Evolutionary conservation across 768 basidiomycete species (phyloP).

Genomic region (Mycena capillaripes): DNA sequence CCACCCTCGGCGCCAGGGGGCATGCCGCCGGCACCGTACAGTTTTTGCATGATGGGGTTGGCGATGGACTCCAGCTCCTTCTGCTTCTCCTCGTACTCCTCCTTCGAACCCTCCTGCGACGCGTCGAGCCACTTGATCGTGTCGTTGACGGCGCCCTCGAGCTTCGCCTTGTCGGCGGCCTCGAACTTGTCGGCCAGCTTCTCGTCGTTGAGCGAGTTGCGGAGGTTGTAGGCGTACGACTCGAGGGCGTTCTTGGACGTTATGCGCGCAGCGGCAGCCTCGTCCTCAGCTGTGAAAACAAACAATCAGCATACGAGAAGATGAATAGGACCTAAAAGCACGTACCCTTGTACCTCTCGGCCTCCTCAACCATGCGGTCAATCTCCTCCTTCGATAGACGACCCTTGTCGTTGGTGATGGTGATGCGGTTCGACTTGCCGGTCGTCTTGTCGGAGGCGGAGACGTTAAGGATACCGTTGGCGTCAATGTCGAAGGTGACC

Average conservation of each 20-base stretch:
- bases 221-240: constrained; percentile 95
- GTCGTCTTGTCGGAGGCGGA: constrained; percentile 97
- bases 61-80: constrained; percentile 93
- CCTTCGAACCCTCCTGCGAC: constrained; percentile 92
- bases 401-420: constrained; percentile 97
- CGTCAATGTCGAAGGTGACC: constrained; percentile 98
- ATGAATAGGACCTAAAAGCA: constrained; percentile 21
- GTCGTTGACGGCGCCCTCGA: constrained; percentile 86
- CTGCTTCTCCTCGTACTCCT: constrained; percentile 93
- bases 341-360: constrained; percentile 91
- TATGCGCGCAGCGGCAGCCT: constrained; percentile 88
- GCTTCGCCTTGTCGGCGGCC: constrained; percentile 85
- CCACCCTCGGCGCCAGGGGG: constrained; percentile 39
- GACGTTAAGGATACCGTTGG: constrained; percentile 96
- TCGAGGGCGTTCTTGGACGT: constrained; percentile 92
- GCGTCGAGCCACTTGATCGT: constrained; percentile 88
- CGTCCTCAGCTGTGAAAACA: constrained; percentile 76
- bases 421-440: constrained; percentile 94
- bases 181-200: constrained; percentile 93
- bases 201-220: constrained; percentile 89
- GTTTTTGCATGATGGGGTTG: constrained; percentile 77
- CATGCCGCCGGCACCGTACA: constrained; percentile 78
- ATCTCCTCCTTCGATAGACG: constrained; percentile 98
- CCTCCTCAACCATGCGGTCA: constrained; percentile 96
- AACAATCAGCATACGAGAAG: constrained; percentile 32